These are phyloP conservation scores for Gentiana macrophylla DNA, from an alignment of 257 asterid species.

Conservation along the genomic window DNA sequence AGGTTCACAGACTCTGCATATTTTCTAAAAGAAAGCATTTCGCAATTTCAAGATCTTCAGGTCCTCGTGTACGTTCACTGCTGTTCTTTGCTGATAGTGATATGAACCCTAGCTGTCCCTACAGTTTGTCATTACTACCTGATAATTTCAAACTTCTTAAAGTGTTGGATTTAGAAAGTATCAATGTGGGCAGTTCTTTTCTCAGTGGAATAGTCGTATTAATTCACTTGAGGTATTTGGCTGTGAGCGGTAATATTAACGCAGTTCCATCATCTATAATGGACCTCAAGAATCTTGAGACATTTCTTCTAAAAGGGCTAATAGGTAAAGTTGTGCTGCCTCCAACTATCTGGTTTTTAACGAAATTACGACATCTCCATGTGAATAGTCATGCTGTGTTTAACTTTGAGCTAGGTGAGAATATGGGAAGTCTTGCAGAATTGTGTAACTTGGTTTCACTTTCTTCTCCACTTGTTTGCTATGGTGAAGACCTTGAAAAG, in stretches of 20 bases:
- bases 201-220: not conserved
- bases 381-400: not conserved
- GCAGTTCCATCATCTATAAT: constrained; percentile 4
- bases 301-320: constrained; percentile 9
- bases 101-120: constrained; percentile 8
- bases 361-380: constrained; percentile 4
- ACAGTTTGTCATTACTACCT: not conserved
- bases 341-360: constrained; percentile 2
- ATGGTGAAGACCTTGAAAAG: not conserved
- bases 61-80: constrained; percentile 3
- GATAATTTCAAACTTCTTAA: constrained; percentile 7
- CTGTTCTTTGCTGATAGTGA: constrained; percentile 8
- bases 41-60: not conserved
- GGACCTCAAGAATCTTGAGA: constrained; percentile 4
- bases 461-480: constrained; percentile 1
- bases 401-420: not conserved
- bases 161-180: constrained; percentile 6
- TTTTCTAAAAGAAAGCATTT: not conserved
- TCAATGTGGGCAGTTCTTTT: constrained; percentile 8
- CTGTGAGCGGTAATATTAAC: constrained; percentile 2
- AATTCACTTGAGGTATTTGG: constrained; percentile 4
- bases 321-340: constrained; percentile 3
- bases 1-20: constrained; percentile 1
- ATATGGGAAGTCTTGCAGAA: not conserved
- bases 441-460: constrained; percentile 2